phyloP scores from a whole-genome alignment of 192 early-diverging fungal species.

The Gamsiella multidivaricata region DNA sequence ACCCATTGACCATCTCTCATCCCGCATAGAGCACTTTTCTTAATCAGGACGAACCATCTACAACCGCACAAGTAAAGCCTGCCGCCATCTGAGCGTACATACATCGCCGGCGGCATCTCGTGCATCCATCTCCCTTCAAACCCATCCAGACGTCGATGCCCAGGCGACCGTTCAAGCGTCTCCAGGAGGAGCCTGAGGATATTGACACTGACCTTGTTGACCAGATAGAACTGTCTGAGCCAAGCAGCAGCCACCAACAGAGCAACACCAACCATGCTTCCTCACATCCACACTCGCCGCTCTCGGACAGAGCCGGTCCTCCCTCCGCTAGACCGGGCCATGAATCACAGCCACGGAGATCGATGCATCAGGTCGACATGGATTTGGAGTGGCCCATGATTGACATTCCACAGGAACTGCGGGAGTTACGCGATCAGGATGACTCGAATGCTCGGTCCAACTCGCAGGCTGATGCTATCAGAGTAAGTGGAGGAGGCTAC shows the following conservation, averaged over 20 bases:
- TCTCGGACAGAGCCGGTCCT: constrained; percentile 32
- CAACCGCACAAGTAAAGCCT: too few relatives aligned
- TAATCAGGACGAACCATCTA: too few relatives aligned
- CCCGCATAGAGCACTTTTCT: too few relatives aligned
- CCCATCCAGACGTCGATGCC: constrained; percentile 30
- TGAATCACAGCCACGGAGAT: constrained; percentile 34
- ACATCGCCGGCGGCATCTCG: too few relatives aligned
- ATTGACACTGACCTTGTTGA: constrained; percentile 38
- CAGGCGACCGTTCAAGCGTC: constrained; percentile 43
- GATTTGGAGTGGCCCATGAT: constrained; percentile 57
- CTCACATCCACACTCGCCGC: constrained; percentile 24
- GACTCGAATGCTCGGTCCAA: constrained; percentile 44
- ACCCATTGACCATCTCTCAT: too few relatives aligned
- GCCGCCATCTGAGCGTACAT: too few relatives aligned
- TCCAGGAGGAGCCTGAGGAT: constrained; percentile 44
- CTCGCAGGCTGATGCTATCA: constrained; percentile 57
- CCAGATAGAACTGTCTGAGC: constrained; percentile 43
- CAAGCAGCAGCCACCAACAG: constrained; percentile 26
- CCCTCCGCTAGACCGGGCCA: constrained; percentile 25
- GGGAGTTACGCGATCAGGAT: constrained; percentile 36
- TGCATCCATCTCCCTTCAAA: too few relatives aligned
- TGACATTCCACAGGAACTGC: constrained; percentile 55
- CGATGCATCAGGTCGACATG: constrained; percentile 48
- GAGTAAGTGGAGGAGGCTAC: constrained; percentile 27
- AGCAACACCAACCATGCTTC: not conserved